phyloP scores from a whole-genome alignment of 2,329 filamentous ascomycete genomes.

The Mycosphaerelloides madeirae region DNA sequence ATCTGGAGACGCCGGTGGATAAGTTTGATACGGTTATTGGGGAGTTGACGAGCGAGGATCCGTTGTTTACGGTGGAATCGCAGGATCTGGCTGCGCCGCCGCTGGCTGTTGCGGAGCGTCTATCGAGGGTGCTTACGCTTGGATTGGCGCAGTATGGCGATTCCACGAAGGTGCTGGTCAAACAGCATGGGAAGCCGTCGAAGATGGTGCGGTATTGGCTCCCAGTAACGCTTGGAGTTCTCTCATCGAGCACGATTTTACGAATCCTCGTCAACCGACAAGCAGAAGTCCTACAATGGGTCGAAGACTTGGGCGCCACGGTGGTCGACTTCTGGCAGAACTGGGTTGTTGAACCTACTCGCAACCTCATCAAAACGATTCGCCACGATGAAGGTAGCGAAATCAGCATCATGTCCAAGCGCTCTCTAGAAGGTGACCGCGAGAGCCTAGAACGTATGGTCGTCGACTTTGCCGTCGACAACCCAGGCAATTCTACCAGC shows the following conservation, averaged over 20 bases:
- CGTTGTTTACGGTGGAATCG: conserved; percentile 40
- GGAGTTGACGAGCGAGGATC: conserved; percentile 51
- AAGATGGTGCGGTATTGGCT: conserved; percentile 82
- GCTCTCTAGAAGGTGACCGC: conserved; percentile 82
- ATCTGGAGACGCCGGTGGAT: conserved; percentile 51
- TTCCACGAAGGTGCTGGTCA: conserved; percentile 53
- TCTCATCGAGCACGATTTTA: conserved; percentile 84
- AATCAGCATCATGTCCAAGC: conserved; percentile 92
- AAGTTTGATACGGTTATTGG: conserved; percentile 55
- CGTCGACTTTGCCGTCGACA: conserved; percentile 86
- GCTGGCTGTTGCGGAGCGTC: conserved; percentile 59
- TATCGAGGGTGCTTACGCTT: conserved; percentile 63
- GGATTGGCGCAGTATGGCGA: conserved; percentile 64
- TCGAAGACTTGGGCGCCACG: conserved; percentile 72
- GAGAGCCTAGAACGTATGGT: conserved; percentile 97
- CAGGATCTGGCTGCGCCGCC: conserved; percentile 29
- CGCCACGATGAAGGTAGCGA: conserved; percentile 88
- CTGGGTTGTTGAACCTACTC: conserved; percentile 84
- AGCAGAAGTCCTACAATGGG: conserved; percentile 74
- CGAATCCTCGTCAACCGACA: conserved; percentile 69
- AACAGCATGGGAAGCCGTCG: conserved; percentile 69
- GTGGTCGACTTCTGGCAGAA: conserved; percentile 89
- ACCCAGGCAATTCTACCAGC: conserved; percentile 55
- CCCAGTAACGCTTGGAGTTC: conserved; percentile 62
- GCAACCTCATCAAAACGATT: conserved; percentile 83